Percentiles rank a stretch among this genome's conserved stretches.
phyloP scores from a whole-genome alignment of 2,329 filamentous ascomycete species.

The Fusarium anthophilum region DNA sequence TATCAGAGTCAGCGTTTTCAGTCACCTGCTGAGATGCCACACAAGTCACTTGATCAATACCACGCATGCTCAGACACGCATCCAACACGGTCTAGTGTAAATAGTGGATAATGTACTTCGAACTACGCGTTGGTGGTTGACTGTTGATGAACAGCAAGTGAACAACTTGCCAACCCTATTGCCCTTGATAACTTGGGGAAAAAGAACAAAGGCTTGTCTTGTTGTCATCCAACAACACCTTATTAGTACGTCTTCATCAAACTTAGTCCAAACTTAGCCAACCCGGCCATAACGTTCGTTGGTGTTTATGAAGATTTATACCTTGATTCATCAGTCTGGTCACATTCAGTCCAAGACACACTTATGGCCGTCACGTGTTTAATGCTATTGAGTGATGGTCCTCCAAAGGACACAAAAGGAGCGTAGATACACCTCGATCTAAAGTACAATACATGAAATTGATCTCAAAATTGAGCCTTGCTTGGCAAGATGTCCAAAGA shows the following conservation, averaged over 20 bases:
- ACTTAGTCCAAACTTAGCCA: background rate
- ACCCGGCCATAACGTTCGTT: background rate
- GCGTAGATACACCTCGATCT: slow-evolving; percentile 34
- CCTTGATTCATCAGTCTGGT: background rate
- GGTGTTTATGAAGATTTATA: background rate
- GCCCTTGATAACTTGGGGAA: background rate
- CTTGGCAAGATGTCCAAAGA: slow-evolving; percentile 28
- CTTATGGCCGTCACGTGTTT: slow-evolving; percentile 1
- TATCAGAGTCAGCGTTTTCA: background rate
- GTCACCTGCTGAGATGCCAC: slow-evolving; percentile 14
- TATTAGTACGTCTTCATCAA: background rate
- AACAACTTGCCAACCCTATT: background rate
- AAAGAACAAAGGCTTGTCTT: background rate
- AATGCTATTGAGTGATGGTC: slow-evolving; percentile 4
- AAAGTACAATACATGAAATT: slow-evolving; percentile 39
- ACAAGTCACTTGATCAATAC: slow-evolving; percentile 15
- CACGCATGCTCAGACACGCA: background rate
- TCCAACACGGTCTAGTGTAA: background rate
- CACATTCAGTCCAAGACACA: background rate
- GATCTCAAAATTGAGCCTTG: slow-evolving; percentile 30
- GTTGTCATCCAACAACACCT: background rate
- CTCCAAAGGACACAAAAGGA: slow-evolving; percentile 14
- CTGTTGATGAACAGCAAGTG: background rate
- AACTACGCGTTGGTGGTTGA: background rate
- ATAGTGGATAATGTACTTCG: background rate